Base-by-base conservation (phyloP, 495 filamentous ascomycete genomes). In the Trichocladium antarcticum region DNA sequence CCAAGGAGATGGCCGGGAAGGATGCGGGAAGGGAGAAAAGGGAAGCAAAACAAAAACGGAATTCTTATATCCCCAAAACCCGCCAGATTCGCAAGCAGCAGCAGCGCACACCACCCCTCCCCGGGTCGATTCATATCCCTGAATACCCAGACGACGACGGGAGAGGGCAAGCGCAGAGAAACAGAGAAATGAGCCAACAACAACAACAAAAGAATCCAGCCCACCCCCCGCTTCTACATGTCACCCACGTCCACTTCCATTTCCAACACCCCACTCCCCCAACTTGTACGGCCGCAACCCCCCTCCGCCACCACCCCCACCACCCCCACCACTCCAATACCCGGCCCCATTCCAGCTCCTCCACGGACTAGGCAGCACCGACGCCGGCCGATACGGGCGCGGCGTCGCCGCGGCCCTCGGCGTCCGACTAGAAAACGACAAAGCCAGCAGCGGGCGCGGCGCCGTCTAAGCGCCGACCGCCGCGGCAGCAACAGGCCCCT, bases 401-500 rank as follows among this genome's bases (percentile, higher is more conserved):
- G 19, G 6, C 15, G 15, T 19, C 24, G n/a, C n/a, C n/a, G n/a
- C n/a, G n/a, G n/a, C n/a, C n/a, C n/a, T n/a, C n/a, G n/a, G n/a
- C n/a, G n/a, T n/a, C n/a, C n/a, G n/a, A n/a, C n/a, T n/a, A n/a
- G n/a, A n/a, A n/a, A n/a, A n/a, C n/a, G 24, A 27, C 24, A 27
- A 8, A 27, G 4, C 24, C 24, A 27, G 27, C 45, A 51, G 35
- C 22, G 52, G 45, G 5, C 44, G 45, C 17, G 51, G 51, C 19
- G 63, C 59, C 44, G 47, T 42, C 63, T 66, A 66, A 24, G 48
- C 48, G 51, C 57, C n/a, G n/a, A n/a, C 57, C 35, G 63, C 59
- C 31, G 53, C 47, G 28, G 64, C 39, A 14, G 51, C 32, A 40
- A 53, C 31, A 11, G 15, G 27, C 15, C 27, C 11, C 20, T 17